Percentiles rank a stretch among this genome's conserved stretches.
phyloP scores from a whole-genome alignment of 2,329 filamentous ascomycete genomes.

The Penicillium vulpinum region DNA sequence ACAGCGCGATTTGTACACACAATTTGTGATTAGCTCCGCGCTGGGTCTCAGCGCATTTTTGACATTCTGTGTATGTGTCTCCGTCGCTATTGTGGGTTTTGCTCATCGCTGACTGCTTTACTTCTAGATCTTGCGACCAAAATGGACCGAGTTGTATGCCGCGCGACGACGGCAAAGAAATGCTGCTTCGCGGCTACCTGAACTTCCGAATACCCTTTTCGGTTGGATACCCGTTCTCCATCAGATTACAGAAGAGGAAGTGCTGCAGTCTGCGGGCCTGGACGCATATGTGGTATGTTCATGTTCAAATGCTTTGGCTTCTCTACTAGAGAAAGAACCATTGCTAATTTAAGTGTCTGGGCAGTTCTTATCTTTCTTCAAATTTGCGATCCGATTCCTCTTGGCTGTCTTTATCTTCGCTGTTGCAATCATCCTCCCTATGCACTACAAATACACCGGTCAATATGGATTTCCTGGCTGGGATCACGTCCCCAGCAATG shows the following conservation, averaged over 20 bases:
- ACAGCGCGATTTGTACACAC: constrained; percentile 45
- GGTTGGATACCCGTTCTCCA: constrained; percentile 91
- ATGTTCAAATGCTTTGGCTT: constrained; percentile 32
- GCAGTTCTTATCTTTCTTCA: constrained; percentile 89
- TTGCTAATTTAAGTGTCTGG: constrained; percentile 1
- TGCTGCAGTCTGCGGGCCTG: constrained; percentile 84
- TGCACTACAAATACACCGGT: constrained; percentile 70
- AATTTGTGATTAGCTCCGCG: constrained; percentile 46
- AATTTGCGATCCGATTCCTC: constrained; percentile 86
- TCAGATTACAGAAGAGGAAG: constrained; percentile 81
- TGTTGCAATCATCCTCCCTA: constrained; percentile 75
- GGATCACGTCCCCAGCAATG: constrained; percentile 28
- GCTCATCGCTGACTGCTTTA: constrained; percentile 11
- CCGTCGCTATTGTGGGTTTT: neutral
- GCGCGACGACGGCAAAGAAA: constrained; percentile 77
- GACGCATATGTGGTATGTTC: constrained; percentile 83
- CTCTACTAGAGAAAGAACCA: neutral
- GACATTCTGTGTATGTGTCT: constrained; percentile 46
- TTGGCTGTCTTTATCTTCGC: constrained; percentile 78
- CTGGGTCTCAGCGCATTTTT: constrained; percentile 48
- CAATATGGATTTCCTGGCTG: constrained; percentile 41
- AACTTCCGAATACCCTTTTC: constrained; percentile 79
- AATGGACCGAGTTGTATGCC: constrained; percentile 89
- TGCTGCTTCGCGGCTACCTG: constrained; percentile 66
- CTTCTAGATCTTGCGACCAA: constrained; percentile 72